phyloP scores from a whole-genome alignment of 768 basidiomycete species.

The Tricholoma sp. region DNA sequence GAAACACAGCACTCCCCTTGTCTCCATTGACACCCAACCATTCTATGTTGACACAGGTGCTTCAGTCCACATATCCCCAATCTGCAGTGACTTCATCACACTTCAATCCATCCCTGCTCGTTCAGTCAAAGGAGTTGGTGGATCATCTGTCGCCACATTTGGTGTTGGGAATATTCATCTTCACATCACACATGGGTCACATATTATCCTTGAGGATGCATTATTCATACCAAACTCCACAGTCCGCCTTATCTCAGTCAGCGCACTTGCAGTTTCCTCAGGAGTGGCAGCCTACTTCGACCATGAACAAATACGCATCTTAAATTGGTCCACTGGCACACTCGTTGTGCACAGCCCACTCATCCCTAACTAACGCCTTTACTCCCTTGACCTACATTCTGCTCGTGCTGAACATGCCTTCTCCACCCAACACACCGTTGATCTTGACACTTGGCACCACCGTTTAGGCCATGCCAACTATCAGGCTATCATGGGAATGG shows the following conservation, averaged over 20 bases:
- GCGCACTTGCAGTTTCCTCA: too few relatives aligned
- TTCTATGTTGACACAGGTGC: neutral
- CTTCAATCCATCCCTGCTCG: neutral
- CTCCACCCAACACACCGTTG: too few relatives aligned
- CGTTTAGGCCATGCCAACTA: neutral
- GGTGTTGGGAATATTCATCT: neutral
- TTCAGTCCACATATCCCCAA: neutral
- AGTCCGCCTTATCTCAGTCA: neutral
- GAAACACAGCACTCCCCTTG: too few relatives aligned
- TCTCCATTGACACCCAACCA: neutral
- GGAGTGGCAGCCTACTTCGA: too few relatives aligned
- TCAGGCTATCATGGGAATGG: neutral
- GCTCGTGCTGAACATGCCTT: too few relatives aligned
- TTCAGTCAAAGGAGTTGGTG: neutral
- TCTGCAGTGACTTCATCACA: neutral
- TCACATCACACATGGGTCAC: neutral
- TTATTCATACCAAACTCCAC: neutral
- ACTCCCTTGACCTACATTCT: too few relatives aligned
- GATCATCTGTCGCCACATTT: neutral
- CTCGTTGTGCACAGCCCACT: too few relatives aligned
- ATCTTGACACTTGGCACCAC: neutral
- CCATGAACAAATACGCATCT: too few relatives aligned
- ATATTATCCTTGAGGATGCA: neutral
- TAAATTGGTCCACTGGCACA: too few relatives aligned
- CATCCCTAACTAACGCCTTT: too few relatives aligned